phyloP scores from a whole-genome alignment of 495 filamentous ascomycete genomes.

The Penicillium atrosanguineum region DNA sequence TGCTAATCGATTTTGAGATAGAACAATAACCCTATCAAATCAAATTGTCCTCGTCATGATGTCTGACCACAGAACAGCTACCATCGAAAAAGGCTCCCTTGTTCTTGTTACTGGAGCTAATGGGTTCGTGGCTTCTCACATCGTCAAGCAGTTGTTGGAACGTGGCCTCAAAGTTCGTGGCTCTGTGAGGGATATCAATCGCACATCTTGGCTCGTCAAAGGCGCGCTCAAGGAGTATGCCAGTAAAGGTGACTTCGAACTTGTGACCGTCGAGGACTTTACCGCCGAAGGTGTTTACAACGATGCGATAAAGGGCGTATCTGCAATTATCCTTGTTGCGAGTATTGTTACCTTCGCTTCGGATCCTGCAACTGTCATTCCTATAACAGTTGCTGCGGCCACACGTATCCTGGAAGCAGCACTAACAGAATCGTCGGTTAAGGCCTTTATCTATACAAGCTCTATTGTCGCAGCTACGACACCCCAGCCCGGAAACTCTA shows the following conservation, averaged over 20 bases:
- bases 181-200: constrained; percentile 35
- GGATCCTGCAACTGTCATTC: background rate
- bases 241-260: constrained; percentile 36
- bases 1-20: no score
- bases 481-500: constrained; percentile 17
- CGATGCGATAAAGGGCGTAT: constrained; percentile 32
- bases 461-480: constrained; percentile 39
- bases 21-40: no score
- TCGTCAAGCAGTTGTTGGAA: constrained; percentile 39
- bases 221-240: constrained; percentile 37
- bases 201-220: constrained; percentile 31
- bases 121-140: constrained; percentile 45
- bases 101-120: constrained; percentile 47
- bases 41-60: no score
- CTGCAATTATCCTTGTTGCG: constrained; percentile 6
- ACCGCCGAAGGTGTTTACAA: constrained; percentile 37
- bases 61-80: no score
- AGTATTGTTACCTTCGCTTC: background rate
- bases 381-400: background rate
- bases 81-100: background rate
- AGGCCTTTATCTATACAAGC: constrained; percentile 50
- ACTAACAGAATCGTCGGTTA: constrained; percentile 22
- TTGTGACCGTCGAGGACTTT: constrained; percentile 38
- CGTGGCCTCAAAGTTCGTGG: constrained; percentile 41
- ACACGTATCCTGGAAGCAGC: background rate